Evolutionary conservation across 2,329 filamentous ascomycete genomes (phyloP).

Genomic region (Chaetoscypha palmicola): DNA sequence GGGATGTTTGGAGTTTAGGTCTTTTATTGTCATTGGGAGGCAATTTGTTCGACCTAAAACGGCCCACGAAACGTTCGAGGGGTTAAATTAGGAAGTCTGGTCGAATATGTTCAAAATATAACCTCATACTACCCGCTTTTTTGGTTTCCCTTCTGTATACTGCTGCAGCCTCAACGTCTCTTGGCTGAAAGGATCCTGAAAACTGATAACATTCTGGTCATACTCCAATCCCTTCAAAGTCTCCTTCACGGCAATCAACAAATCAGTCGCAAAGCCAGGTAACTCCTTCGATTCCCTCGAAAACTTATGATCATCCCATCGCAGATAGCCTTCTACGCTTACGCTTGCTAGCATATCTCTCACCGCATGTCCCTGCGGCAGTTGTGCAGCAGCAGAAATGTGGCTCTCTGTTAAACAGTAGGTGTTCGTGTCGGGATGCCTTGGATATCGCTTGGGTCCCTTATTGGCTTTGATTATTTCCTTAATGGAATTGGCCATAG

Average conservation of each 20-base stretch:
- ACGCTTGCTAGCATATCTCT: constrained; percentile 6
- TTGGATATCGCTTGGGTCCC: not conserved
- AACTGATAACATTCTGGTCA: not conserved
- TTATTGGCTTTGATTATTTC: constrained; percentile 4
- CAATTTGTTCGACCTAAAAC: no score
- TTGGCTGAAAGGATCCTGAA: not conserved
- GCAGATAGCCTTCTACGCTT: constrained; percentile 7
- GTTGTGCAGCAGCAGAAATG: constrained; percentile 8
- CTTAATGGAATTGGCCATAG: constrained; percentile 11
- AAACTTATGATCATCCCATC: constrained; percentile 2
- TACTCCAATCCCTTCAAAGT: not conserved
- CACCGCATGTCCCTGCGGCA: constrained; percentile 7
- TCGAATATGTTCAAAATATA: no score
- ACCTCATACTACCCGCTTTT: no score
- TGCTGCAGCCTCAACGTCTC: no score
- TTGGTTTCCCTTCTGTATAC: no score
- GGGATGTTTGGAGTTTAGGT: no score
- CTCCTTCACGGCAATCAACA: constrained; percentile 4
- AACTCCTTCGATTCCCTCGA: not conserved
- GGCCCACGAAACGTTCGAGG: no score
- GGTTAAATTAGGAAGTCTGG: no score
- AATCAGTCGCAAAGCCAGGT: constrained; percentile 7
- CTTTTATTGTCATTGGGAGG: no score
- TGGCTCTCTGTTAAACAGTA: constrained; percentile 7
- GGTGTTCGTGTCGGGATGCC: constrained; percentile 4